Evolutionary conservation across 208 protist species (phyloP).

Genomic region (Trypanosomatidae sp.): DNA sequence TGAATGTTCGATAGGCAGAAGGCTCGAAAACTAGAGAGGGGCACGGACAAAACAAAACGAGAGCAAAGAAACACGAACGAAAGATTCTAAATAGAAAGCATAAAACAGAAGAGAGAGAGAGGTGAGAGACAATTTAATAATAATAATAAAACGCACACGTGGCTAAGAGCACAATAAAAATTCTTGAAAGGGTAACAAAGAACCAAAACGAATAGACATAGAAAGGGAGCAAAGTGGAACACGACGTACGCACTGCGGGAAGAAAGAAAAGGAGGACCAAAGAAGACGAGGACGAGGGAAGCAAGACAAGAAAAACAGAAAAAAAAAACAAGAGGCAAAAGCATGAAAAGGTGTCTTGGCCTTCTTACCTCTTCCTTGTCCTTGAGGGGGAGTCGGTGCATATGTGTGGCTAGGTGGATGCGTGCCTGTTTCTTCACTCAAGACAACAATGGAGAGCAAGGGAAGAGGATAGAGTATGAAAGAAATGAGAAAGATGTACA

Average conservation of each 20-base stretch:
- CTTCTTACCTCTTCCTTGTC: no score
- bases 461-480: not conserved
- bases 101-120: slow-evolving; percentile 1
- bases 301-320: not conserved
- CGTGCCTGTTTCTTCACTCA: not conserved
- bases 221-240: not conserved
- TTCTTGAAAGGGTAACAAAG: not conserved
- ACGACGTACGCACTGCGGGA: not conserved
- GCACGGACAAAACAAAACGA: not conserved
- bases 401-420: no score
- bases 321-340: not conserved
- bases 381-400: no score
- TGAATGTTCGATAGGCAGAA: not conserved
- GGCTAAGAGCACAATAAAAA: not conserved
- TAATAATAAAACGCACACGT: not conserved
- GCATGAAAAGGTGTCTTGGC: no score
- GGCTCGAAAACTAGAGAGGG: not conserved
- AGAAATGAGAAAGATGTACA: not conserved
- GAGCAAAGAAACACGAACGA: not conserved
- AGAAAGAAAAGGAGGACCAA: not conserved
- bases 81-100: not conserved
- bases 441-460: not conserved
- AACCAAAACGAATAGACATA: not conserved
- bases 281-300: not conserved
- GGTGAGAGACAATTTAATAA: not conserved